Evolutionary conservation across 2,329 filamentous ascomycete species (phyloP), one percentile per base, ranked within the genome.

Genomic region (Cadophora gregata): DNA sequence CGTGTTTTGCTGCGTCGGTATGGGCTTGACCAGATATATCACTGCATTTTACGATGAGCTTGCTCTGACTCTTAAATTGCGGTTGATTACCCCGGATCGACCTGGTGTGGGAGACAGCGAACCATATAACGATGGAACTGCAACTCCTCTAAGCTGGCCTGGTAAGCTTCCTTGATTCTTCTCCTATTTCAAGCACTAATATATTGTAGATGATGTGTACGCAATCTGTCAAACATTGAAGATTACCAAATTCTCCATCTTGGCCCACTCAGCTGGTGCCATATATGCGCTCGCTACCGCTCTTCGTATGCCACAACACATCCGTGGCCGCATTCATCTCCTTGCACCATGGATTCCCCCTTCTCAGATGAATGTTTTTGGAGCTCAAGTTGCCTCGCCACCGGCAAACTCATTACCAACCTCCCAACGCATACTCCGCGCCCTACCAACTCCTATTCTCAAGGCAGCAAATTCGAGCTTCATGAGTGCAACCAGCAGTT

Each of bases 41-140:
- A 97, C 93, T 68, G 93, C 94, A 0, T 99, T 99, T 77, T 99
- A 98, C 76, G 96, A 99, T 77, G 96, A 99, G 78, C 83, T 99
- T 62, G 96, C 96, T 2, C 81, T 92, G 75, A 97, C 94, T 0
- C 81, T 99, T 67, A 96, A 93, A 77, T 80, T 99, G 65, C 88
- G 96, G 24, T 84, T 99, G 61, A 97, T 99, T 71, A 98, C 96
- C 0, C 91, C 95, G 6, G 96, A 99, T 78, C 88, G 96, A 62
- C 96, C 96, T 63, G 96, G 96, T 29, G 93, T 99, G 19, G 96
- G 96, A 58, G 94, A 93, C 75, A 97, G 95, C 76, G 93, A 96
- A 74, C 81, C 92, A 36, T 94, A 97, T 78, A 84, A 88, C 45
- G 93, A 96, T 76, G 90, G 90, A 59, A 90, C 92, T 27, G 90